Evolutionary conservation across 352 stramenopile genomes (phyloP).

Genomic region (Elongisporangium undulatum): DNA sequence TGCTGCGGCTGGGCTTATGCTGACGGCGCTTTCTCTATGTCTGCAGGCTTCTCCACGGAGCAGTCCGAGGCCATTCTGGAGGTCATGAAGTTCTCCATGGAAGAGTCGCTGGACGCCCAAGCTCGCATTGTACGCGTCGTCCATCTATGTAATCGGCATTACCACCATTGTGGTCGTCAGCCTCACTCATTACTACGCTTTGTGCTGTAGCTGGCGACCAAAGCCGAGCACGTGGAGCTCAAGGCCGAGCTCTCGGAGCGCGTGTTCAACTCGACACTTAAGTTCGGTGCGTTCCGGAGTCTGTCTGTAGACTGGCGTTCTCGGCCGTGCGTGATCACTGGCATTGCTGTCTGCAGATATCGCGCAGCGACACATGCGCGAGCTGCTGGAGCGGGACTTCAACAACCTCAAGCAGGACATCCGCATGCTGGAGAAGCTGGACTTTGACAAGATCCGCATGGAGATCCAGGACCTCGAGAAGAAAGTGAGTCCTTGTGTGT

Average conservation of each 20-base stretch:
- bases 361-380: slow-evolving; percentile 83
- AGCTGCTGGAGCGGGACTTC: slow-evolving; percentile 86
- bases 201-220: slow-evolving; percentile 66
- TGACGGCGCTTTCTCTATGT: background rate
- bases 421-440: slow-evolving; percentile 88
- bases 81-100: slow-evolving; percentile 82
- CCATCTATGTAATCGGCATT: background rate
- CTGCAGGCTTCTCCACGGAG: slow-evolving; percentile 52
- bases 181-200: background rate
- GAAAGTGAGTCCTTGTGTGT: slow-evolving; percentile 22
- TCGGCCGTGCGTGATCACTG: background rate
- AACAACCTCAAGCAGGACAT: slow-evolving; percentile 90
- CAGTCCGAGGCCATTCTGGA: slow-evolving; percentile 79
- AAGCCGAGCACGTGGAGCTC: slow-evolving; percentile 83
- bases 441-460: slow-evolving; percentile 88
- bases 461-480: slow-evolving; percentile 86
- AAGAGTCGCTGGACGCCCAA: slow-evolving; percentile 69
- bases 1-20: background rate
- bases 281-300: slow-evolving; percentile 55
- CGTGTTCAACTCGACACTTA: slow-evolving; percentile 88
- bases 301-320: background rate
- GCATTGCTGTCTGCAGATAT: slow-evolving; percentile 44
- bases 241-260: slow-evolving; percentile 83
- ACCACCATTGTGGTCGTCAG: background rate
- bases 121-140: slow-evolving; percentile 47